Percentiles rank a stretch among this genome's conserved stretches.
These are phyloP conservation scores for Blastomyces percursus DNA, from an alignment of 2,329 filamentous ascomycete genomes.

Conservation along the genomic window DNA sequence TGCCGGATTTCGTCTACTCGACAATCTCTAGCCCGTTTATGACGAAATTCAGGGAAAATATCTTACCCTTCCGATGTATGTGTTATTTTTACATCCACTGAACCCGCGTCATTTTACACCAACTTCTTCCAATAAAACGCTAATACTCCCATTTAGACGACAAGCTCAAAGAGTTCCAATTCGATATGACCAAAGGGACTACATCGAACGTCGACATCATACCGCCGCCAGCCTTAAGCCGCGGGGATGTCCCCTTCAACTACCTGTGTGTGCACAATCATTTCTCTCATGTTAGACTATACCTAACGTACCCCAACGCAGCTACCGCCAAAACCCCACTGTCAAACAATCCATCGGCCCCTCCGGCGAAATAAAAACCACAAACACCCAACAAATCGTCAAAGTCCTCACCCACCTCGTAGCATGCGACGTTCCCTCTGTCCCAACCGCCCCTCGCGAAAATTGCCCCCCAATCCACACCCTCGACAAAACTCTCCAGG, in stretches of 20 bases:
- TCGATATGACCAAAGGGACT: conserved; percentile 52
- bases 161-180: conserved; percentile 53
- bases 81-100: conserved; percentile 6
- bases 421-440: conserved; percentile 49
- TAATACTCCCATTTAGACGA: conserved; percentile 33
- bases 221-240: conserved; percentile 68
- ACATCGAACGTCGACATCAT: conserved; percentile 57
- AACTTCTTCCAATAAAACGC: background rate
- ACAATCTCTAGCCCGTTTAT: conserved; percentile 59
- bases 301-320: conserved; percentile 31
- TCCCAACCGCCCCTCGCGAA: conserved; percentile 51
- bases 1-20: conserved; percentile 80
- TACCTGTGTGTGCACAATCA: conserved; percentile 33
- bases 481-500: conserved; percentile 48
- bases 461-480: conserved; percentile 42
- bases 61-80: conserved; percentile 61
- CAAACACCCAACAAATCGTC: conserved; percentile 46
- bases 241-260: conserved; percentile 61
- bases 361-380: conserved; percentile 47
- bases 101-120: background rate
- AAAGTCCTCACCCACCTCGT: conserved; percentile 51
- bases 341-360: conserved; percentile 52
- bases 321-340: conserved; percentile 76
- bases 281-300: background rate
- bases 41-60: conserved; percentile 56